Base-by-base conservation (phyloP, 768 basidiomycete species). In the Psilocybe sp. region DNA sequence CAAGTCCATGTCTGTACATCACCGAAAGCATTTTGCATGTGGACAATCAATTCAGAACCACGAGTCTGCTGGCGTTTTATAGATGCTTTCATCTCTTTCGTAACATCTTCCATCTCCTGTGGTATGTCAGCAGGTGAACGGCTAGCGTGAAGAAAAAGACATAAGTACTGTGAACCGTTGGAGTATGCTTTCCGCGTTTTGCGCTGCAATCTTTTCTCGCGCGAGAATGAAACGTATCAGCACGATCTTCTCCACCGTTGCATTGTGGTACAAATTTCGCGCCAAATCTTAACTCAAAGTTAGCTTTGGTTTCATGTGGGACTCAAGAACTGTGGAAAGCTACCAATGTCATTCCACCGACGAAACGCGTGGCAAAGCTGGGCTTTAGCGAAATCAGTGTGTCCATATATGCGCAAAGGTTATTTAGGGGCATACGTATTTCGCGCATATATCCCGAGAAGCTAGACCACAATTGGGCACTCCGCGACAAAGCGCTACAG, bases 381-480 rank as follows among this genome's bases (percentile, higher is more conserved):
- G 31, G 87, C 88, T 89, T 50, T 33, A 42, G 34, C 5, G 48
- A 36, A 6, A 23, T 18, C 12, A 20, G 12, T 45, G 41, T 32
- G 32, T 45, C 48, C 44, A 40, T 54, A 53, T 58, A 50, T 56
- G 55, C 43, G 50, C 28, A n/a, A 19, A 19, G 31, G 47, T 33
- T 33, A 37, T 18, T 45, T 46, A 35, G n/a, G 19, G 38, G 80
- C 87, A 64, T 61, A 87, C 88, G 80, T 49, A 87, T 75, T 73
- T 90, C 87, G 39, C 88, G 79, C 44, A 91, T 73, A 66, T 91
- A 89, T 0, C 89, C 89, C 2, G 89, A 91, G 64, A 89, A 90
- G 49, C 86, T 89, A 3, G 89, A 89, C 89, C 89, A 91, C 59
- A 84, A 85, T 59, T 91, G 89, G 7, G 88, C 80, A 60, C 89